Percentiles rank a stretch among this genome's conserved stretches.
Evolutionary conservation across 495 filamentous ascomycete genomes (phyloP).

Genomic region (Lepidopterella palustris): DNA sequence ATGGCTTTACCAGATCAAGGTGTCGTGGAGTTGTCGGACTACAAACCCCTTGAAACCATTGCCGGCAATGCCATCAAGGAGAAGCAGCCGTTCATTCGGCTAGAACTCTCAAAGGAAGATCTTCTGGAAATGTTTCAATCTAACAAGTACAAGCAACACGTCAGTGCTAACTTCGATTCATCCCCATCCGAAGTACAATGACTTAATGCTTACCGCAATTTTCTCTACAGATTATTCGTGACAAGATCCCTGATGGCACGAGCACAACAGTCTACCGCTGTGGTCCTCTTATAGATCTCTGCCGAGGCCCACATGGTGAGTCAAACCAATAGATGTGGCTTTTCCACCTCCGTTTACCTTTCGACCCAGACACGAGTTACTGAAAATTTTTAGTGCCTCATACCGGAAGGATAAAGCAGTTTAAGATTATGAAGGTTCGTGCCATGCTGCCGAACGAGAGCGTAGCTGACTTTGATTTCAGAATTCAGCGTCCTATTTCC

Average conservation of each 20-base stretch:
- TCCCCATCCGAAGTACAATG: too few relatives aligned
- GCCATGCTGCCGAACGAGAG: background rate
- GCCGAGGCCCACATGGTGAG: constrained; percentile 76
- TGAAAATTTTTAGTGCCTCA: too few relatives aligned
- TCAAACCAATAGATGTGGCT: too few relatives aligned
- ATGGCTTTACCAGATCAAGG: constrained; percentile 76
- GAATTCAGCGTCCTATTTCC: constrained; percentile 95
- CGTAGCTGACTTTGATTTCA: constrained; percentile 30
- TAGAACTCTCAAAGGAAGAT: constrained; percentile 81
- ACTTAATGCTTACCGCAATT: too few relatives aligned
- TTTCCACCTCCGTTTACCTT: too few relatives aligned
- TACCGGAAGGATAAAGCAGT: constrained; percentile 85
- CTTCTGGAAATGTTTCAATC: constrained; percentile 93
- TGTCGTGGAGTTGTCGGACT: constrained; percentile 67
- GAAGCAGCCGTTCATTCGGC: constrained; percentile 89
- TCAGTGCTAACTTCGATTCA: too few relatives aligned
- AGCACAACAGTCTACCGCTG: constrained; percentile 90
- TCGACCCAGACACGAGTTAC: too few relatives aligned
- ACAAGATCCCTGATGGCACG: constrained; percentile 81
- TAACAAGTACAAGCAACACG: constrained; percentile 92
- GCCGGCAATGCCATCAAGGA: constrained; percentile 81
- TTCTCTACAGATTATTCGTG: constrained; percentile 93
- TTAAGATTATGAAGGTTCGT: constrained; percentile 76
- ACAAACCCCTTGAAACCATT: constrained; percentile 70
- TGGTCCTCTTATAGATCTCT: constrained; percentile 73